Evolutionary conservation across 2,329 filamentous ascomycete species (phyloP).

Genomic region (Ophiostoma sp.): DNA sequence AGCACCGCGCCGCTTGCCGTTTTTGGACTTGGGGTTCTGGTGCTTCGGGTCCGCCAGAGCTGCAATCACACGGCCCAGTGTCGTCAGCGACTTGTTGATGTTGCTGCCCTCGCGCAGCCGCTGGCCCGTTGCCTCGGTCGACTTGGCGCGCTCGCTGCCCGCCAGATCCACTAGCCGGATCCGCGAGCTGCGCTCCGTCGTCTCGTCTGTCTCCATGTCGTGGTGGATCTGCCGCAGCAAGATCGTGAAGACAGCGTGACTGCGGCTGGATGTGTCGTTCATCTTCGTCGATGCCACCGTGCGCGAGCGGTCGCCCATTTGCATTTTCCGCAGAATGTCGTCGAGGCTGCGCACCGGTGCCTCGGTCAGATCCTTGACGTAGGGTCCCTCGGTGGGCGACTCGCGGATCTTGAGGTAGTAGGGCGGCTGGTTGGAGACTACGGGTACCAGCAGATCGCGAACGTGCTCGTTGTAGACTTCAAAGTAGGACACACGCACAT

Average conservation of each 20-base stretch:
- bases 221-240: constrained; percentile 98
- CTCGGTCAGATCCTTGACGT: constrained; percentile 96
- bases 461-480: constrained; percentile 99
- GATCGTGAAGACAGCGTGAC: constrained; percentile 96
- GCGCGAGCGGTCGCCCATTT: constrained; percentile 76
- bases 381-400: constrained; percentile 93
- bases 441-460: constrained; percentile 65
- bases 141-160: constrained; percentile 89
- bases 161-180: constrained; percentile 94
- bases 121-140: constrained; percentile 88
- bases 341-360: constrained; percentile 71
- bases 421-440: constrained; percentile 59
- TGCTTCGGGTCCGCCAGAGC: constrained; percentile 74
- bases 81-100: constrained; percentile 98
- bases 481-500: constrained; percentile 95
- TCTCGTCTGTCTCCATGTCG: constrained; percentile 94
- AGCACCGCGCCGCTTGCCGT: constrained; percentile 32
- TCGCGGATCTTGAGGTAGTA: constrained; percentile 93
- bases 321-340: constrained; percentile 89
- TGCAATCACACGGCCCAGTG: constrained; percentile 89
- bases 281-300: constrained; percentile 95
- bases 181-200: constrained; percentile 86
- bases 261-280: constrained; percentile 97
- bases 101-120: constrained; percentile 91
- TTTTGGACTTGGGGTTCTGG: constrained; percentile 52